Conservation (phyloP, 2,329 filamentous ascomycete genomes). For the Furcasterigmium furcatum region DNA sequence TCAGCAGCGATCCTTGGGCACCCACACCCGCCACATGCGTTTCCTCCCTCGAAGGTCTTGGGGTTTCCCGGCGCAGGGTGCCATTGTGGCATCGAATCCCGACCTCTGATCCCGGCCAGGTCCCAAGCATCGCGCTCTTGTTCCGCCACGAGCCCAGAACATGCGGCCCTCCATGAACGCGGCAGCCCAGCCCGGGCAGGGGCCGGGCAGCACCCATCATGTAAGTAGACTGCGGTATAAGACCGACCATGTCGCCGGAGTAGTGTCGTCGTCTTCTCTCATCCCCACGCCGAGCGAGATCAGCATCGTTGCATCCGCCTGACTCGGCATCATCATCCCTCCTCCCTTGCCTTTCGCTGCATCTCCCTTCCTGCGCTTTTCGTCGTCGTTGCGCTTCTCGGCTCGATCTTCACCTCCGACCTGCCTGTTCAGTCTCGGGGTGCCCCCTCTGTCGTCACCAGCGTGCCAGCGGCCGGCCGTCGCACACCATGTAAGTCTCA, state of each 20-base stretch:
- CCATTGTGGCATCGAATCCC: no score
- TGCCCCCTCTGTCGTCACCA: conserved; percentile 11
- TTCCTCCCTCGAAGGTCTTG: no score
- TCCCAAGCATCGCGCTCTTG: not conserved
- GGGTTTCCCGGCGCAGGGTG: no score
- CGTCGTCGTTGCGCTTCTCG: no score
- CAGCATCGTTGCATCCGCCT: no score
- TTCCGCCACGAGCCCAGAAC: not conserved
- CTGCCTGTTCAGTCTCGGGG: not conserved
- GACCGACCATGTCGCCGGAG: conserved; percentile 1
- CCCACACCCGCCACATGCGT: no score
- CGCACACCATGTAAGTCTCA: not conserved
- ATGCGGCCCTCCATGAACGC: not conserved
- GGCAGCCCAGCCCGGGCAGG: no score
- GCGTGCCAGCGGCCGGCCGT: not conserved
- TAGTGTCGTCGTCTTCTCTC: no score
- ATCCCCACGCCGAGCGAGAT: no score
- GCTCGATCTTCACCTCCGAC: not conserved
- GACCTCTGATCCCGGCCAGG: no score
- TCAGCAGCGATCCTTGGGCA: no score
- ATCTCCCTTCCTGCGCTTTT: not conserved
- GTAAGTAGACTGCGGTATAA: conserved; percentile 3
- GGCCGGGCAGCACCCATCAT: not conserved
- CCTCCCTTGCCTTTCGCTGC: conserved; percentile 7
- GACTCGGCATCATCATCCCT: not conserved